Base-by-base conservation (phyloP, 2,329 filamentous ascomycete species). In the Apiospora koreana region DNA sequence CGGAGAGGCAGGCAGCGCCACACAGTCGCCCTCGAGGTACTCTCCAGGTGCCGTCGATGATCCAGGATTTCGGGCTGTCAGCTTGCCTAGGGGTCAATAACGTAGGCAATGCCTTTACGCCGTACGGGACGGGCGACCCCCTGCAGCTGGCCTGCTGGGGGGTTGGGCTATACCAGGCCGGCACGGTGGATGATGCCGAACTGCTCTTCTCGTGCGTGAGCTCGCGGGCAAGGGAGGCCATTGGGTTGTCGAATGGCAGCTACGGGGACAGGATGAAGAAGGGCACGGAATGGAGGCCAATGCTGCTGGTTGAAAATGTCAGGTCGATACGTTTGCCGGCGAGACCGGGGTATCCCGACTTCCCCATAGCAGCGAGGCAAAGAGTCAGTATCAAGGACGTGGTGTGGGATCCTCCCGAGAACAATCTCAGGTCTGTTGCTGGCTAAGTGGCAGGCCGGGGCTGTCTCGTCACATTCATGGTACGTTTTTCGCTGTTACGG, bases 21-120 rank as follows among this genome's bases (percentile, higher is more conserved):
- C 50, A 71, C 64, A 68, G 68, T 9, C 76, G 81, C 8, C 81
- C 84, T 1, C 84, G 91, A 71, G 91, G 89, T 1, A 93, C 91
- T 0, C 80, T 93, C 21, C 86, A 88, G 58, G 81, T 93, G 1
- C 84, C 87, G 0, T 81, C 87, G 4, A 82, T 93, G 80, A 91
- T 93, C 71, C 82, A 85, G 48, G 81, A 87, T 28, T 85, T 89
- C 71, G 84, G 83, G 0, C 77, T 93, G 3, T 84, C 89, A 71
- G 89, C 85, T 25, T 89, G 88, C 18, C 84, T 93, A 6, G 87
- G 89, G 1, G 85, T 92, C 46, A 93, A 93, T 76, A 94, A 94
- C 75, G 87, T 94, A 18, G 91, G 91, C 23, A 94, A 94, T 76
- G 90, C 91, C 0, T 93, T 94, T 75, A 93, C 92, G 8, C 92